Percentiles rank a stretch among this genome's conserved stretches.
These are phyloP conservation scores for Cymbopogon citratus DNA, from an alignment of 176 grass and related monocot genomes.

Conservation along the genomic window DNA sequence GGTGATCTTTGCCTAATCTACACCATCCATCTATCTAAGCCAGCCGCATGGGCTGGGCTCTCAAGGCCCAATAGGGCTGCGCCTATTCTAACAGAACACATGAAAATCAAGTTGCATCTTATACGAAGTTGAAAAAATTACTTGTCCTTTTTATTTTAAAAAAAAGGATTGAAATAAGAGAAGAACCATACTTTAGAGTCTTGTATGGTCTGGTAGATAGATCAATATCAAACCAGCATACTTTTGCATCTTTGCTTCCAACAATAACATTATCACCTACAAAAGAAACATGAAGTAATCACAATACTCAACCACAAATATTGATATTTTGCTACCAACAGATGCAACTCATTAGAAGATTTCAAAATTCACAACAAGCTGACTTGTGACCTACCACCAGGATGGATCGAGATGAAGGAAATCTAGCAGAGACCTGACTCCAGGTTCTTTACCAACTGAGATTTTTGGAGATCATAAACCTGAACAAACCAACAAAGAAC, in stretches of 20 bases:
- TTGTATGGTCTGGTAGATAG: constrained; percentile 76
- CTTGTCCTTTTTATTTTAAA: neutral
- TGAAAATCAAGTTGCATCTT: neutral
- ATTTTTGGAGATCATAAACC: constrained; percentile 87
- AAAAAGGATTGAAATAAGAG: constrained; percentile 3
- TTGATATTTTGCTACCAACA: neutral
- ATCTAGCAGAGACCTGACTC: constrained; percentile 81
- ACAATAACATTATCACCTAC: constrained; percentile 96
- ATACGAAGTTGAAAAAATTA: neutral
- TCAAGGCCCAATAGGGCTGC: too few relatives aligned
- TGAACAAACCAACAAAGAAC: constrained; percentile 88
- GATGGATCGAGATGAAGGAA: constrained; percentile 85
- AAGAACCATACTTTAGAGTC: constrained; percentile 61
- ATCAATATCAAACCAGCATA: constrained; percentile 98
- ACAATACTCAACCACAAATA: neutral
- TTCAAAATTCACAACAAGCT: neutral
- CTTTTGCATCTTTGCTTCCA: constrained; percentile 91
- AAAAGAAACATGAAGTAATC: constrained; percentile 15
- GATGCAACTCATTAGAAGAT: neutral
- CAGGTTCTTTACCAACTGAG: constrained; percentile 74
- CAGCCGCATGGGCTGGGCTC: too few relatives aligned
- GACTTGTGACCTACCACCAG: constrained; percentile 54
- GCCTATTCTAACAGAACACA: too few relatives aligned
- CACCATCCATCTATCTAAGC: too few relatives aligned
- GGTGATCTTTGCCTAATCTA: too few relatives aligned